A percentile compares a stretch with the other conserved stretches of the same genome.
phyloP scores from a whole-genome alignment of 2,329 filamentous ascomycete genomes.

The Xylaria sp. region DNA sequence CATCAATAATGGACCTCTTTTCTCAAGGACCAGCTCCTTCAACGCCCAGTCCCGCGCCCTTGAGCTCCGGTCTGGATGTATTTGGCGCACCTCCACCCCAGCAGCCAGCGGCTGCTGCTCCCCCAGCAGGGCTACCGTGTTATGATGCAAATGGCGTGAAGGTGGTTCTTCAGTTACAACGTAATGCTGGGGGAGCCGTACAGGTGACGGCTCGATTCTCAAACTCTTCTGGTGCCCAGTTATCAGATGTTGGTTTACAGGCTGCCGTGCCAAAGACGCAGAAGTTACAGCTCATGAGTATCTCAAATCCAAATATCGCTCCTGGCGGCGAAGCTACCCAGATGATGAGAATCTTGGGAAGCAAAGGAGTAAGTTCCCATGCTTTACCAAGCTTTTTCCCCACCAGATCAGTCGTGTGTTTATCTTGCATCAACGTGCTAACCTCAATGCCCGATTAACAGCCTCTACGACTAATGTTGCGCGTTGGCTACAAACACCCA shows the following conservation, averaged over 20 bases:
- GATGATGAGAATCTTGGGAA: constrained; percentile 83
- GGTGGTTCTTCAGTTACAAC: constrained; percentile 82
- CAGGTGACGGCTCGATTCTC: constrained; percentile 85
- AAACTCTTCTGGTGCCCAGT: constrained; percentile 69
- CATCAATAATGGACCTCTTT: constrained; percentile 93
- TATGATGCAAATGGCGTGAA: constrained; percentile 87
- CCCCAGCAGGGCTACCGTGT: constrained; percentile 67
- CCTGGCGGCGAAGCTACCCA: constrained; percentile 86
- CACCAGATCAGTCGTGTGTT: neutral
- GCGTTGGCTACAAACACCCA: constrained; percentile 79
- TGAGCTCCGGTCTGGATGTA: constrained; percentile 54
- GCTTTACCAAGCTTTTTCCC: neutral
- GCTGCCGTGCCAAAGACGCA: constrained; percentile 97
- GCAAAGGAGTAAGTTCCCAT: constrained; percentile 86
- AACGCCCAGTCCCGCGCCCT: constrained; percentile 53
- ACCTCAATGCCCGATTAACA: constrained; percentile 44
- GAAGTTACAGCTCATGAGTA: constrained; percentile 88
- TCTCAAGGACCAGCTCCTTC: constrained; percentile 49
- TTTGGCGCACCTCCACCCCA: constrained; percentile 60
- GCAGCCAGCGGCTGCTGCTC: constrained; percentile 48
- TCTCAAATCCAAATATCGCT: constrained; percentile 78
- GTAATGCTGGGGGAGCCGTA: constrained; percentile 77
- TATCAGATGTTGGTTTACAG: constrained; percentile 83
- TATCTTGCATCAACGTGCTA: neutral
- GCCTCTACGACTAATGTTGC: constrained; percentile 84